Evolutionary conservation across 208 protist genomes (phyloP).

Genomic region (Wallacemonas rigidus): DNA sequence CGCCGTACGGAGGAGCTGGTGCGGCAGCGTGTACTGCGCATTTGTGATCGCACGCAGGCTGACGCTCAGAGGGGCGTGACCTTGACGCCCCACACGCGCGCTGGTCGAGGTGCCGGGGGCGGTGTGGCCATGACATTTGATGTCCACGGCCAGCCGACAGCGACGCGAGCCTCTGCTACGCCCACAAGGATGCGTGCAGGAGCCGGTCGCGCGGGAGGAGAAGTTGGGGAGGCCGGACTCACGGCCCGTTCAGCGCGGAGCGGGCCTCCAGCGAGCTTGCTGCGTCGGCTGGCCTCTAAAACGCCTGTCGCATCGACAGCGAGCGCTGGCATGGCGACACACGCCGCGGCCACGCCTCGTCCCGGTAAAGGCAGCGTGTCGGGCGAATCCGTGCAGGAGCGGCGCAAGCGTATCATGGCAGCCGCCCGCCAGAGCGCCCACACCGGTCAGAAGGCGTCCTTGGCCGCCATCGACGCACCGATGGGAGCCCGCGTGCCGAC

Average conservation of each 20-base stretch:
- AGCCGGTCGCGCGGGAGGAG: too few relatives aligned
- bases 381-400: conserved; percentile 3
- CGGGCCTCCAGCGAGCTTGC: neutral
- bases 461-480: neutral
- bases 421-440: conserved; percentile 14
- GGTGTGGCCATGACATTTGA: conserved; percentile 27
- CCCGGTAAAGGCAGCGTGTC: neutral
- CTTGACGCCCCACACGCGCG: neutral
- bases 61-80: neutral
- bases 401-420: conserved; percentile 17
- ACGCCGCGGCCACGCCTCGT: neutral
- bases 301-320: neutral
- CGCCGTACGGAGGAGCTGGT: conserved; percentile 27
- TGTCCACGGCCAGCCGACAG: neutral
- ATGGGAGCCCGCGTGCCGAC: neutral
- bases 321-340: neutral
- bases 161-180: neutral
- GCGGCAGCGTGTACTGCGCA: conserved; percentile 24
- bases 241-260: too few relatives aligned
- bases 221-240: too few relatives aligned
- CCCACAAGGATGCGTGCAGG: too few relatives aligned
- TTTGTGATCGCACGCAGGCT: conserved; percentile 23
- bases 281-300: neutral
- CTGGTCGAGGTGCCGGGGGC: neutral
- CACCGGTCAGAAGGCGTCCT: conserved; percentile 11